Base-by-base conservation (phyloP, 257 asterid genomes). In the Buddleja alternifolia region DNA sequence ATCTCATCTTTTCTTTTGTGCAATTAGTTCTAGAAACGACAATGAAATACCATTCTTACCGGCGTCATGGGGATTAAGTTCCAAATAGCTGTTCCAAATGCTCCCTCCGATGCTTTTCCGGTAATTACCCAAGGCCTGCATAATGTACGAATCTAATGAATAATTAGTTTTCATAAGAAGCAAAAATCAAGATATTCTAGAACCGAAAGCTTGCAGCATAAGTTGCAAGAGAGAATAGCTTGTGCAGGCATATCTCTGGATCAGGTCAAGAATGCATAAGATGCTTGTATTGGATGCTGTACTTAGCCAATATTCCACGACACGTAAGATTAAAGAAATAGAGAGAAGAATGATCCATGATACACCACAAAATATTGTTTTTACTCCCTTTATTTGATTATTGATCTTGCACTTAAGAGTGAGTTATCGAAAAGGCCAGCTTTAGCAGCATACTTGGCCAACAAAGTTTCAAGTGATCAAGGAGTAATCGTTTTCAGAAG, bases 91-190 rank as follows among this genome's bases (percentile, higher is more conserved):
- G 63, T 39, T 17, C 39, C 37, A 50, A 65, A 25, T 51, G 57
- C 20, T 52, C 64, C 69, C 2, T 39, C 10, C 15, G 16, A 19
- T 37, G 72, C 39, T 61, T 60, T 66, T 53, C 60, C 67, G 23
- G 59, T 51, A 36, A 78, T 40, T 17, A 78, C 71, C 80, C 79
- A 78, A 37, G 94, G 94, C 80, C 94, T 87, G 81, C 67, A 74
- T 20, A 60, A 73, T 64, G n/a, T 16, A 57, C 50, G 44, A 6
- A 24, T 60, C n/a, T 21, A 50, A 32, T 48, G 23, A 63, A 24
- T 24, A 65, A 11, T 23, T 34, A 34, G 66, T 46, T 14, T 41
- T 50, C 37, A 72, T 67, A 17, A 29, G 63, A 67, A 40, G 53
- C 21, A 8, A 76, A 70, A 60, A 48, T 7, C 32, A 32, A 16